Conservation (phyloP, 371 early-diverging fungal genomes). For the Basidiobolus heterosporus region DNA sequence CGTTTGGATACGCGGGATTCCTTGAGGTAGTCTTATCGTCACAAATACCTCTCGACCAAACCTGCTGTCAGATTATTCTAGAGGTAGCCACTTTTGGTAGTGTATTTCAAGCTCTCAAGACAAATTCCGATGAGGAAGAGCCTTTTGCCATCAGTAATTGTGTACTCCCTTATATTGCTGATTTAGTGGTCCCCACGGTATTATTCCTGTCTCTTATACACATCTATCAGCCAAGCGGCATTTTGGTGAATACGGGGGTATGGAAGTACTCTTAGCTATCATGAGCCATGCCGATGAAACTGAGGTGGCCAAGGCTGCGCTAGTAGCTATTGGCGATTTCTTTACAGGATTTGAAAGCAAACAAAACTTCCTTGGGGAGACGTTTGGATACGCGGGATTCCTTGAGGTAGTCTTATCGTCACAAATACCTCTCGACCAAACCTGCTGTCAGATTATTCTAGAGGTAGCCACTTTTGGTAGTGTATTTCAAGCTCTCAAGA, state of each 20-base stretch:
- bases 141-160: constrained; percentile 15
- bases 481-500: constrained; percentile 9
- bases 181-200: constrained; percentile 8
- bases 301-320: constrained; percentile 18
- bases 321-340: constrained; percentile 18
- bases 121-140: constrained; percentile 12
- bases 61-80: neutral
- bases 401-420: constrained; percentile 17
- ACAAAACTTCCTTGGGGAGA: constrained; percentile 12
- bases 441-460: neutral
- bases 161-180: constrained; percentile 17
- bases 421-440: neutral
- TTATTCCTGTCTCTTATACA: no score
- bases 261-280: neutral
- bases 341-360: constrained; percentile 19
- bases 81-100: neutral
- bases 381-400: constrained; percentile 20
- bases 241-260: constrained; percentile 4
- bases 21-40: constrained; percentile 17
- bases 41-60: neutral
- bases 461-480: neutral
- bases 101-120: constrained; percentile 9
- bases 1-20: constrained; percentile 20
- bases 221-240: constrained; percentile 2
- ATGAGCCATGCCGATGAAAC: constrained; percentile 13